Evolutionary conservation across 2,329 filamentous ascomycete genomes (phyloP).

Genomic region (Botrytis elliptica): DNA sequence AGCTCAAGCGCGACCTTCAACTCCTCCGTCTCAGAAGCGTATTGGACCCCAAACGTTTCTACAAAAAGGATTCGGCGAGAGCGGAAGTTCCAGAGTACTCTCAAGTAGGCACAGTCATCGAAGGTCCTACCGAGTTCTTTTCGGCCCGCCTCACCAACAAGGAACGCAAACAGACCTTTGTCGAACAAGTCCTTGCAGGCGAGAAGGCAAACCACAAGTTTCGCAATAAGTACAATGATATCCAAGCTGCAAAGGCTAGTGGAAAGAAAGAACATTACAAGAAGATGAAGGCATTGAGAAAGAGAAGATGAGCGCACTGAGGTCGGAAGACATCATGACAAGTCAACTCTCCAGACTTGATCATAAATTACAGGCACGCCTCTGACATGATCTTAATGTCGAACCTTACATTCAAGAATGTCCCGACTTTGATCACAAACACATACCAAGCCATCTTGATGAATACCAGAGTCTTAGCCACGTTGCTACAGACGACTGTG

Average conservation of each 20-base stretch:
- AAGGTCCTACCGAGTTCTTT: slow-evolving; percentile 86
- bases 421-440: neutral
- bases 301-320: slow-evolving; percentile 23
- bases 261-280: slow-evolving; percentile 92
- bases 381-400: neutral
- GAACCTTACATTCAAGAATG: neutral
- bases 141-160: slow-evolving; percentile 79
- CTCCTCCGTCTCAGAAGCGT: slow-evolving; percentile 85
- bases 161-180: slow-evolving; percentile 81
- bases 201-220: slow-evolving; percentile 69
- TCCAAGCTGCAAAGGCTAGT: slow-evolving; percentile 78
- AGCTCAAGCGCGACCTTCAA: slow-evolving; percentile 86
- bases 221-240: slow-evolving; percentile 81
- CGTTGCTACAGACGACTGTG: neutral
- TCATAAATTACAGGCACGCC: neutral
- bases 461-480: neutral
- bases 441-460: neutral
- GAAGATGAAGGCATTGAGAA: slow-evolving; percentile 56
- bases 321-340: slow-evolving; percentile 7
- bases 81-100: slow-evolving; percentile 70
- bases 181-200: slow-evolving; percentile 75
- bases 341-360: neutral
- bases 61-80: slow-evolving; percentile 68
- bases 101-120: slow-evolving; percentile 83
- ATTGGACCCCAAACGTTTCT: slow-evolving; percentile 73